These are phyloP conservation scores for Dendrothele bispora DNA, from an alignment of 768 basidiomycete species.

Conservation along the genomic window DNA sequence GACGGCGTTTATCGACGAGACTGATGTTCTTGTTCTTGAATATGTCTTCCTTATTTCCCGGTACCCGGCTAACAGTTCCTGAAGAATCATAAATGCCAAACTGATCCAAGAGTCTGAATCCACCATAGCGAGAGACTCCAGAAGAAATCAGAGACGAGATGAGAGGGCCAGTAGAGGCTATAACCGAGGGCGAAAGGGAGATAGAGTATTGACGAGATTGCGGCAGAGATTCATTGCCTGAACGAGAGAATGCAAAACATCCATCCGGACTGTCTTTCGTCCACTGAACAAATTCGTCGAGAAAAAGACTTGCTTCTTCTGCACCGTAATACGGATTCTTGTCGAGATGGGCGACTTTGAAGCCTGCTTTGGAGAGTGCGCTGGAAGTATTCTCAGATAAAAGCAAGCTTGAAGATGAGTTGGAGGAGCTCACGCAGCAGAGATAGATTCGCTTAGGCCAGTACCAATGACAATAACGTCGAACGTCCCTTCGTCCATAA, in stretches of 20 bases:
- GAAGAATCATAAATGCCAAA: conserved; percentile 57
- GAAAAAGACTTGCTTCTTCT: conserved; percentile 74
- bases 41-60: conserved; percentile 88
- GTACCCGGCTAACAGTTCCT: conserved; percentile 61
- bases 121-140: conserved; percentile 89
- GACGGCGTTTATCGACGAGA: conserved; percentile 80
- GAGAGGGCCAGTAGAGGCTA: conserved; percentile 76
- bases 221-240: conserved; percentile 42
- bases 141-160: conserved; percentile 79
- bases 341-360: conserved; percentile 88
- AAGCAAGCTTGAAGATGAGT: conserved; percentile 5
- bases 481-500: conserved; percentile 36
- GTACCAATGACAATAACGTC: conserved; percentile 75
- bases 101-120: conserved; percentile 79
- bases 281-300: conserved; percentile 81
- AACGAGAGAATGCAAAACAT: conserved; percentile 38
- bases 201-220: conserved; percentile 80
- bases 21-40: conserved; percentile 82
- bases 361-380: conserved; percentile 85
- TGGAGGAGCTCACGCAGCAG: conserved; percentile 74
- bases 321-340: conserved; percentile 83
- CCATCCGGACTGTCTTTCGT: conserved; percentile 35
- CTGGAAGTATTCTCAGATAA: conserved; percentile 39
- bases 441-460: conserved; percentile 82
- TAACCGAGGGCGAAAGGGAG: conserved; percentile 80